Base-by-base conservation (phyloP, 805 yeast genomes). In the Yamadazyma akitaensis region DNA sequence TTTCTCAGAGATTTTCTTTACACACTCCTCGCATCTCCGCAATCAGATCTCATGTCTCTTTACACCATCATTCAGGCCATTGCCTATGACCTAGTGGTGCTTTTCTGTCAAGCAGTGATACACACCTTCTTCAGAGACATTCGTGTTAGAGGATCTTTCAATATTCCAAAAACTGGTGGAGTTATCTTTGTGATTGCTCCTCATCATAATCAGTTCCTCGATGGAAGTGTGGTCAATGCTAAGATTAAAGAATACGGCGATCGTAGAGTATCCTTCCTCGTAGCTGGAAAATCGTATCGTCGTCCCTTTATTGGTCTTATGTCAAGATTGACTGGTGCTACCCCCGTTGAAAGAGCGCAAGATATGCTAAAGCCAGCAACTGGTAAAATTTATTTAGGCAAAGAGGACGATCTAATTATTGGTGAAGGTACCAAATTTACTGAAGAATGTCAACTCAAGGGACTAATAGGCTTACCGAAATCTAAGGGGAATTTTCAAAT, bases 331-430 rank as follows among this genome's bases (percentile, higher is more conserved):
- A 60, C 67, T 21, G 58, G 67, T 8, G 67, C 72, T 17, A 69
- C 69, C 21, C 75, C 75, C 4, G 76, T 70, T 7, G 73, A 69
- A 48, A 49, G 76, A 37, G 70, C 76, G 4, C 76, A 70, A 46
- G 76, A 71, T 51, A 44, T 68, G 32, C 53, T 70, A 33, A 57
- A 56, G 36, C 48, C 54, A 5, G 65, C 58, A 8, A 50, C 45
- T 5, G 75, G 75, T 2, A 61, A 55, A 11, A 68, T 70, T 16
- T 37, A 46, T 13, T 44, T 61, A 4, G 57, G 63, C 3, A 49
- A 44, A 2, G 39, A 53, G n/a, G 52, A 55, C 25, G 46, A 49
- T 13, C 42, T 43, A 14, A 53, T 55, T 13, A 51, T 70, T 6
- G 75, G 76, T 11, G 57, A 56, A 28, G 67, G 61, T 10, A 71